Percentiles rank a stretch among this genome's conserved stretches.
These are phyloP conservation scores for Peronosclerospora sorghi DNA, from an alignment of 352 stramenopile species.

Conservation along the genomic window DNA sequence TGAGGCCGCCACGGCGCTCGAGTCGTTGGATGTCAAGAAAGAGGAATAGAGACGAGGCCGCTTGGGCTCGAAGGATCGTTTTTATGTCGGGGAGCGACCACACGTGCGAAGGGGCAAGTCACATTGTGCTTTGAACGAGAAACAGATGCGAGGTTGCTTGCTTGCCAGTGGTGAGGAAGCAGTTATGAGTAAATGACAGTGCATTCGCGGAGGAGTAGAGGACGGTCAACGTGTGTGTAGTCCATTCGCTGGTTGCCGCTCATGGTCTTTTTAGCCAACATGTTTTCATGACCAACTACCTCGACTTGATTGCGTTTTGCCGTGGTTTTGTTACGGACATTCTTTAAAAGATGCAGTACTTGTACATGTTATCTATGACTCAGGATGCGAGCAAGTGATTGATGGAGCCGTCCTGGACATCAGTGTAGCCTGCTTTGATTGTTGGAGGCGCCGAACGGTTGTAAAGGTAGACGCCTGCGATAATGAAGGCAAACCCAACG, in stretches of 20 bases:
- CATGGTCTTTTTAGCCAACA: constrained; percentile 8
- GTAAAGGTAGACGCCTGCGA: no score
- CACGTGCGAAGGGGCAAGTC: neutral
- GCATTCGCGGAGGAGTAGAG: neutral
- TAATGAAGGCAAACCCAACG: no score
- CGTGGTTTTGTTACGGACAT: constrained; percentile 3
- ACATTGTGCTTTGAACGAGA: neutral
- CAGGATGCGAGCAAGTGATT: no score
- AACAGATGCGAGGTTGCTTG: neutral
- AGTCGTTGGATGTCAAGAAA: constrained; percentile 86
- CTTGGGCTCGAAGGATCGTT: neutral
- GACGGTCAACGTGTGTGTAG: neutral
- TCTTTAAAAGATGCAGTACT: no score
- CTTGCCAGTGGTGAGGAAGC: no score
- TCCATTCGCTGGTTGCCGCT: neutral
- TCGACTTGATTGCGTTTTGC: constrained; percentile 13
- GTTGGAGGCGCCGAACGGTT: no score
- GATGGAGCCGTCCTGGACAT: no score
- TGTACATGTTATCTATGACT: no score
- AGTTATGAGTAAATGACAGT: no score
- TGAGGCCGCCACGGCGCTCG: constrained; percentile 87
- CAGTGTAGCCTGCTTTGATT: no score
- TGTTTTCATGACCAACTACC: constrained; percentile 14
- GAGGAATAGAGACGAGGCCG: constrained; percentile 41
- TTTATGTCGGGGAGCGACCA: neutral